phyloP scores from a whole-genome alignment of 1,139 yeast genomes.

The Blastobotrys indianensis region DNA sequence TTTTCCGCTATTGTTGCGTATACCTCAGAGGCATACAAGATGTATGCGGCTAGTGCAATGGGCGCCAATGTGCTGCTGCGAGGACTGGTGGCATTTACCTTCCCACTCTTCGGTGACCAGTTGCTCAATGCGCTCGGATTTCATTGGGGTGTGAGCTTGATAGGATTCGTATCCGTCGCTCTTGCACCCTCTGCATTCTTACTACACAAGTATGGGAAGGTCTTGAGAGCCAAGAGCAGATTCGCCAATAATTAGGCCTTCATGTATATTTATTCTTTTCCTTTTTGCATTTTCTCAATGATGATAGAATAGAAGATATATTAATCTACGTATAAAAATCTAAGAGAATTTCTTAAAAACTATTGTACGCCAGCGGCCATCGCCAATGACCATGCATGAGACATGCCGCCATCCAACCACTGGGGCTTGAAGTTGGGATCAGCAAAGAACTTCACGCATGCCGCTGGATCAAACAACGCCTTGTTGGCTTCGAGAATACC shows the following conservation, averaged over 20 bases:
- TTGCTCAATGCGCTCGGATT: slow-evolving; percentile 47
- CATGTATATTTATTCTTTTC: background rate
- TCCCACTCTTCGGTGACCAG: slow-evolving; percentile 61
- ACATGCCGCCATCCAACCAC: slow-evolving; percentile 82
- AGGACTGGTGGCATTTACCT: slow-evolving; percentile 56
- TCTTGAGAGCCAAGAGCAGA: slow-evolving; percentile 6
- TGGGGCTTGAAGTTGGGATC: slow-evolving; percentile 39
- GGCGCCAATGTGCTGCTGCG: slow-evolving; percentile 66
- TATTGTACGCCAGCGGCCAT: slow-evolving; percentile 49
- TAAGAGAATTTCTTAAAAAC: background rate
- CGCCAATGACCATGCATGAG: slow-evolving; percentile 83
- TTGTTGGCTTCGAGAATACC: slow-evolving; percentile 71
- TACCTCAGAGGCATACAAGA: slow-evolving; percentile 49
- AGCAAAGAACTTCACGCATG: slow-evolving; percentile 63
- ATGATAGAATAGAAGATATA: too few species aligned
- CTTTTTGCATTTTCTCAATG: too few species aligned
- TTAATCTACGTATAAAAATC: too few species aligned
- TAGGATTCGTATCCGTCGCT: slow-evolving; percentile 33
- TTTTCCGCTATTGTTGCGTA: slow-evolving; percentile 46
- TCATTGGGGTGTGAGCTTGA: slow-evolving; percentile 53
- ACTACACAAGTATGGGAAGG: slow-evolving; percentile 11
- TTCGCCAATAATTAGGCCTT: slow-evolving; percentile 4
- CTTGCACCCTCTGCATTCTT: slow-evolving; percentile 23
- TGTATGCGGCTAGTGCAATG: slow-evolving; percentile 61
- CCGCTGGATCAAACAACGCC: slow-evolving; percentile 61